phyloP scores from a whole-genome alignment of 352 stramenopile species.

The Pythium utonaiense region DNA sequence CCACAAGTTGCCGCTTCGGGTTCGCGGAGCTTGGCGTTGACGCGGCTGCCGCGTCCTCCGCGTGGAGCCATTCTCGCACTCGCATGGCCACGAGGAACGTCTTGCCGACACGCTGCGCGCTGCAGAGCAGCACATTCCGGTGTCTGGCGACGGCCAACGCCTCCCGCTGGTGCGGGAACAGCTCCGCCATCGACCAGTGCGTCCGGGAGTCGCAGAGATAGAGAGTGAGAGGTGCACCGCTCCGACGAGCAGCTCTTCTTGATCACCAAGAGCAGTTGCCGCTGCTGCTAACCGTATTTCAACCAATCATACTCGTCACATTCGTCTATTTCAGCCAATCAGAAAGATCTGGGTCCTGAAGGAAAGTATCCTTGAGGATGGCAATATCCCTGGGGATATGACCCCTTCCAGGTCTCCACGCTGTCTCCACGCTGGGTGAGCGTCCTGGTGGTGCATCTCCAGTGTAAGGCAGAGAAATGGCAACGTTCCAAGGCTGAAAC shows the following conservation, averaged over 20 bases:
- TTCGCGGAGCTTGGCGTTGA: neutral
- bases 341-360: neutral
- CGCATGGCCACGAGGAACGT: slow-evolving; percentile 59
- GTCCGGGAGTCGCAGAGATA: neutral
- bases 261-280: too few species aligned
- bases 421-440: too few species aligned
- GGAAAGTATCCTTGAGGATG: too few species aligned
- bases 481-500: too few species aligned
- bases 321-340: neutral
- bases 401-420: too few species aligned
- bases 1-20: slow-evolving; percentile 11
- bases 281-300: too few species aligned
- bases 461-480: too few species aligned
- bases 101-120: slow-evolving; percentile 56
- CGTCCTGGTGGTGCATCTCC: too few species aligned
- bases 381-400: too few species aligned
- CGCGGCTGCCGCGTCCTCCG: neutral
- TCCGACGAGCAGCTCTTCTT: too few species aligned
- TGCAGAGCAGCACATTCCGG: slow-evolving; percentile 65
- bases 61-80: slow-evolving; percentile 36
- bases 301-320: too few species aligned
- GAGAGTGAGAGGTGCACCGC: too few species aligned
- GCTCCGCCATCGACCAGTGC: slow-evolving; percentile 12
- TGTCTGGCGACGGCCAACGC: slow-evolving; percentile 57
- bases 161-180: slow-evolving; percentile 54